Evolutionary conservation across 306 rosid species (phyloP).

Genomic region (Rosa persica): DNA sequence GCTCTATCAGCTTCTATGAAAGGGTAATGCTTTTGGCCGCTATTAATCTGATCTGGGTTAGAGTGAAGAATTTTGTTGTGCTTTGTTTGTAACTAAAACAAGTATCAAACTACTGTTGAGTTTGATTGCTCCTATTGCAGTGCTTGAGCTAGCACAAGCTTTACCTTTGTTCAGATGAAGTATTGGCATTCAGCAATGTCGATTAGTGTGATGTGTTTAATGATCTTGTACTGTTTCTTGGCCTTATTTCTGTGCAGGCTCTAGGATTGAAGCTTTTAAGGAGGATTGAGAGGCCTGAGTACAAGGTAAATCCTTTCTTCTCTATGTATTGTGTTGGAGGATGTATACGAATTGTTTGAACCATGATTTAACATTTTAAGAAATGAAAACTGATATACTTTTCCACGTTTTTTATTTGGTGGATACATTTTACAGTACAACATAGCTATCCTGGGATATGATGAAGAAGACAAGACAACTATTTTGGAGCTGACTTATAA

Average conservation of each 20-base stretch:
- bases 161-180: background rate
- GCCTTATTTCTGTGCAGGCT: slow-evolving; percentile 52
- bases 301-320: slow-evolving; percentile 52
- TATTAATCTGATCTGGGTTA: background rate
- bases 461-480: slow-evolving; percentile 75
- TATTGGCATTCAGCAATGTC: background rate
- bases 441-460: slow-evolving; percentile 82
- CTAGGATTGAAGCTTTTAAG: slow-evolving; percentile 73
- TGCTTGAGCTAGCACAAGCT: background rate
- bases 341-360: background rate
- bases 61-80: background rate
- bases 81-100: background rate
- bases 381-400: slow-evolving; percentile 4
- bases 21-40: slow-evolving; percentile 44
- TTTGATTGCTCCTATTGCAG: background rate
- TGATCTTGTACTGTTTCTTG: slow-evolving; percentile 16
- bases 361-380: background rate
- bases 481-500: slow-evolving; percentile 94
- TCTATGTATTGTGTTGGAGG: background rate
- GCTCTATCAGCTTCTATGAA: slow-evolving; percentile 85
- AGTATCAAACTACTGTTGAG: background rate
- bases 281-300: slow-evolving; percentile 76
- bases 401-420: background rate
- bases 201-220: background rate
- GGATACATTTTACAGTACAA: slow-evolving; percentile 56